Base-by-base conservation (phyloP, 108 stramenopile species). In the Fragilariopsis cylindrus region DNA sequence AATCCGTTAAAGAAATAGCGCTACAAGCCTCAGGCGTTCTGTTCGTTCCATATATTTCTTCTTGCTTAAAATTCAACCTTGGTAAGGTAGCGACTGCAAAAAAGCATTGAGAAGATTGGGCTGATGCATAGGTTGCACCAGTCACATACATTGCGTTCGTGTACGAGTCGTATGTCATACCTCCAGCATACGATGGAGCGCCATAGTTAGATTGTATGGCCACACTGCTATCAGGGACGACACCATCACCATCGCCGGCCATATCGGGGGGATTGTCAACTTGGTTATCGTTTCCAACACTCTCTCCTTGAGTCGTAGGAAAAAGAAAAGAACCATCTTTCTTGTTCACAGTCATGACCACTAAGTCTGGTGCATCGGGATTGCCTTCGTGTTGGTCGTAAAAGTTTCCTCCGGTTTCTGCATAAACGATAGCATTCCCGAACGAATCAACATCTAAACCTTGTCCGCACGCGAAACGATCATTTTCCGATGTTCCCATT, bases 361-460 rank as follows among this genome's bases (percentile, higher is more conserved):
- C 68, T 30, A 79, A 44, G 45, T 79, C 78, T 39, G 42, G 15
- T 5, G 54, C 43, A 18, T 7, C 41, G 7, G 50, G 7, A 43
- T 13, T 42, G 3, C 58, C 73, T 9, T 58, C 18, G 47, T 74
- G 42, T 19, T 57, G 49, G 43, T 67, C 74, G 45, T 76, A 81
- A 11, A 87, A 70, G 21, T 46, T 42, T 60, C 86, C 86, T 40
- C 15, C 6, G 4, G 86, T 87, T 44, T 82, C 80, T 19, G 74
- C 86, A 48, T 65, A 76, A 4, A 87, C 56, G 52, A 87, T 71
- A 43, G 76, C 86, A 71, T 87, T 79, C 5, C 82, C 85, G 30
- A 72, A 54, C 0, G 39, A 42, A 60, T 87, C 86, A 8, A 74
- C 62, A 11, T 56, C 62, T 4, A 83, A 13, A 21, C 81, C 85